Evolutionary conservation across 352 stramenopile genomes (phyloP), one percentile per base, ranked within the genome.

Genomic region (Phytopythium montanum): DNA sequence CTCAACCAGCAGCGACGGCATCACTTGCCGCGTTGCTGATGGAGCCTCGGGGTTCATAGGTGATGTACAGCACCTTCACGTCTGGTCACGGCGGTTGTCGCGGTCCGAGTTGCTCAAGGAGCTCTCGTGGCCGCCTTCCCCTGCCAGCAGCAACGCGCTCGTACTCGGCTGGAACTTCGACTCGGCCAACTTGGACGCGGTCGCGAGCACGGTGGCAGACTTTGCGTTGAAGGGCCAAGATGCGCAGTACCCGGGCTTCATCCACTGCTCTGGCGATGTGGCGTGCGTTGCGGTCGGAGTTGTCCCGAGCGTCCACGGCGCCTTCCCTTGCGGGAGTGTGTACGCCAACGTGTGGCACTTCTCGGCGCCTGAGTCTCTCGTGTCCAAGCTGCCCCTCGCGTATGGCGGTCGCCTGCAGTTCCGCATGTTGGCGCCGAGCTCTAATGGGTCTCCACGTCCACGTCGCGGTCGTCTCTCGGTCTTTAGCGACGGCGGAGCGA

Each of bases 311-410:
- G 39, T 88, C 7, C 36, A 72, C 4, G 64, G 72, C 1, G 41
- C 60, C 0, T 90, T 90, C 46, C 82, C 82, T 4, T 92, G 82
- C 31, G 82, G 76, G 1, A 75, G 62, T 0, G 80, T 92, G 21
- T 88, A 90, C 62, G 36, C 72, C 23, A 89, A 88, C 48, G 56
- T 92, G 29, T 92, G 82, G 80, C 68, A 89, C 25, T 92, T 90
- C 45, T 65, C 66, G 8, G 82, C 82, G 0, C 69, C 80, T 3
- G 29, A 5, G 0, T 28, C 56, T 9, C 70, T 90, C 29, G 60
- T 75, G 7, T 18, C 53, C 6, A 42, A 71, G 18, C 42, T 92
- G 18, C 58, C 70, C 14, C 42, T 19, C 14, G 75, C 76, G 34
- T 88, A 90, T 57, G 82, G 79, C 12, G 82, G 82, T 9, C 73